phyloP scores from a whole-genome alignment of 768 basidiomycete species.

The Leccinum disarticulatum region DNA sequence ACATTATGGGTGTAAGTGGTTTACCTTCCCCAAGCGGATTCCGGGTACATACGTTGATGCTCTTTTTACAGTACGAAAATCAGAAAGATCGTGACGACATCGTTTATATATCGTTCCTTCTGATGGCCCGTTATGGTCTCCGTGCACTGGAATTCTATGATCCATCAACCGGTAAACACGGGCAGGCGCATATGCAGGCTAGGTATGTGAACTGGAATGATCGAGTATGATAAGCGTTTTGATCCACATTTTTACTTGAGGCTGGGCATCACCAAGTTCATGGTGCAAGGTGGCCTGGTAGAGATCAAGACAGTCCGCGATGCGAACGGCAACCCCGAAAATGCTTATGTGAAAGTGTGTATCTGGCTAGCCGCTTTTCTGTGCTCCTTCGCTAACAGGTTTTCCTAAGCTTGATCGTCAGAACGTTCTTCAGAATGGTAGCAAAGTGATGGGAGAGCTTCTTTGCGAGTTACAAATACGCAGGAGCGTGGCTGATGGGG shows the following conservation, averaged over 20 bases:
- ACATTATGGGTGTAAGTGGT: conserved; percentile 70
- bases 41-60: too few species aligned
- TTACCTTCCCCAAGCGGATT: not conserved
- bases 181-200: conserved; percentile 90
- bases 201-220: conserved; percentile 45
- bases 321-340: conserved; percentile 55
- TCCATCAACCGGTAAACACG: conserved; percentile 76
- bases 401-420: conserved; percentile 64
- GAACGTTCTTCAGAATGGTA: conserved; percentile 63
- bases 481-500: conserved; percentile 82
- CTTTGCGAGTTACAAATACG: conserved; percentile 80
- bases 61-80: conserved; percentile 54
- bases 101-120: conserved; percentile 75
- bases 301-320: conserved; percentile 66
- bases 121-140: conserved; percentile 85
- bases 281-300: conserved; percentile 71
- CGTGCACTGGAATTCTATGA: conserved; percentile 83
- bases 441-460: conserved; percentile 67
- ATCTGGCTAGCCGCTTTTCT: not conserved
- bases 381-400: not conserved
- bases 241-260: conserved; percentile 36
- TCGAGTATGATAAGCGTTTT: not conserved
- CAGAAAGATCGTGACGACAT: conserved; percentile 72
- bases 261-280: conserved; percentile 78
- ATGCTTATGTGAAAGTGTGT: conserved; percentile 68